A percentile compares a stretch with the other conserved stretches of the same genome.
These are phyloP conservation scores for Fusarium dlaminii DNA, from an alignment of 2,329 filamentous ascomycete genomes.

Conservation along the genomic window DNA sequence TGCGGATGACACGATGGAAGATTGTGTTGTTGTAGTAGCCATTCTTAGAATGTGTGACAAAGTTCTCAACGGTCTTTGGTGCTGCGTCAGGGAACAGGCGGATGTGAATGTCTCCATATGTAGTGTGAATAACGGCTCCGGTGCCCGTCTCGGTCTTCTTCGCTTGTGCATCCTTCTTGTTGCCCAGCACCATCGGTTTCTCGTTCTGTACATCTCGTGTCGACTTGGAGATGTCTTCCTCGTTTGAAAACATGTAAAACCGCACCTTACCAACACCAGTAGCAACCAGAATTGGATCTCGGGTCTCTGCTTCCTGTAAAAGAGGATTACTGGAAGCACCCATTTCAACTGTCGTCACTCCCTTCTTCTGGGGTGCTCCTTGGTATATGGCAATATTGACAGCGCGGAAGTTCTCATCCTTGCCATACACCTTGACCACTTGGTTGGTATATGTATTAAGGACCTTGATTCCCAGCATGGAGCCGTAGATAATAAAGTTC, in stretches of 20 bases:
- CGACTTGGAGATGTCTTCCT: conserved; percentile 82
- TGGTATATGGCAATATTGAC: conserved; percentile 90
- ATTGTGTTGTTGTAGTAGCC: conserved; percentile 98
- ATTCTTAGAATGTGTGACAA: conserved; percentile 87
- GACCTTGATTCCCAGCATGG: conserved; percentile 91
- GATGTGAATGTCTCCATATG: conserved; percentile 91
- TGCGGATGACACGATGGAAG: conserved; percentile 95
- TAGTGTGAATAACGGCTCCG: conserved; percentile 88
- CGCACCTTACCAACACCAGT: conserved; percentile 88
- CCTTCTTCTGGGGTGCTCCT: conserved; percentile 94
- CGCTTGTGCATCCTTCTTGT: conserved; percentile 60
- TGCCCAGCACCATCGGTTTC: conserved; percentile 75
- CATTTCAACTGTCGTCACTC: conserved; percentile 94
- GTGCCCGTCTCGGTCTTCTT: conserved; percentile 78
- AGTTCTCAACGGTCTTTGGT: conserved; percentile 96
- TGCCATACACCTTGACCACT: conserved; percentile 88
- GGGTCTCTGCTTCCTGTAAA: conserved; percentile 87
- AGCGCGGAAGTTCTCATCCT: conserved; percentile 86
- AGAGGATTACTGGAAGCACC: conserved; percentile 94
- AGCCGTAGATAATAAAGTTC: conserved; percentile 94
- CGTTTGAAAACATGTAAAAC: conserved; percentile 98
- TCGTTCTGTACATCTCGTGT: conserved; percentile 95
- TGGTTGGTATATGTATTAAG: conserved; percentile 96
- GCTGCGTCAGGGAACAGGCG: conserved; percentile 93
- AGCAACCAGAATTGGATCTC: conserved; percentile 87